A percentile compares a stretch with the other conserved stretches of the same genome.
Evolutionary conservation across 2,329 filamentous ascomycete genomes (phyloP).

Genomic region (Stachybotrys chartarum): DNA sequence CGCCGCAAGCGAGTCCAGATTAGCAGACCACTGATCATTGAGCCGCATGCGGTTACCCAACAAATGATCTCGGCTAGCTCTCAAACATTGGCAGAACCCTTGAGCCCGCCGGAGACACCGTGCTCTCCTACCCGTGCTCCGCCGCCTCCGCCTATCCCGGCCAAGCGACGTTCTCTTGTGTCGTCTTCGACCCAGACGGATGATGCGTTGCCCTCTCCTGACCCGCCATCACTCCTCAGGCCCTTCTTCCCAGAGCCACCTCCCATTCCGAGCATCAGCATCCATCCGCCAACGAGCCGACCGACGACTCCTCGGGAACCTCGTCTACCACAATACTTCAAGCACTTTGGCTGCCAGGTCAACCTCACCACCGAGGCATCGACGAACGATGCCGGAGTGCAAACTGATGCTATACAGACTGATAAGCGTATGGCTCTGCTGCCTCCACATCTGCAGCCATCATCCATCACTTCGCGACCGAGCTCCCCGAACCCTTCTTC

Average conservation of each 20-base stretch:
- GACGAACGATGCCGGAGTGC: constrained; percentile 41
- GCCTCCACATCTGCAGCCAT: constrained; percentile 72
- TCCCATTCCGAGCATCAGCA: constrained; percentile 76
- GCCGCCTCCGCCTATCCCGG: constrained; percentile 30
- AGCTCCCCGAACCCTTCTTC: constrained; percentile 40
- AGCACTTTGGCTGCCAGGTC: constrained; percentile 81
- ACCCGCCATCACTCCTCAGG: background rate
- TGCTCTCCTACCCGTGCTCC: constrained; percentile 38
- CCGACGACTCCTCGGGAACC: constrained; percentile 72
- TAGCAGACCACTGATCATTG: constrained; percentile 41
- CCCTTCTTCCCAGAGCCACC: constrained; percentile 20
- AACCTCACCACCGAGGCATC: constrained; percentile 18
- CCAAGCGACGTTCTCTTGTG: constrained; percentile 33
- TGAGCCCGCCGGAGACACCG: constrained; percentile 61
- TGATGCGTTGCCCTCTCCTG: constrained; percentile 6
- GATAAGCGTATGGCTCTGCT: constrained; percentile 70
- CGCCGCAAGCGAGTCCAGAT: constrained; percentile 61
- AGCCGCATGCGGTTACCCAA: constrained; percentile 27
- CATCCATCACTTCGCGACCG: constrained; percentile 59
- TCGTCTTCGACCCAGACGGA: constrained; percentile 58
- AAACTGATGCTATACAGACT: constrained; percentile 87
- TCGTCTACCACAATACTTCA: constrained; percentile 72
- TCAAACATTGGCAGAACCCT: constrained; percentile 54
- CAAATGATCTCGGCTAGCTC: constrained; percentile 59
- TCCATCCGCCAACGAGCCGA: constrained; percentile 79